Evolutionary conservation across 2,329 filamentous ascomycete species (phyloP), one percentile per base, ranked within the genome.

Genomic region (Fragosphaeria purpurea): DNA sequence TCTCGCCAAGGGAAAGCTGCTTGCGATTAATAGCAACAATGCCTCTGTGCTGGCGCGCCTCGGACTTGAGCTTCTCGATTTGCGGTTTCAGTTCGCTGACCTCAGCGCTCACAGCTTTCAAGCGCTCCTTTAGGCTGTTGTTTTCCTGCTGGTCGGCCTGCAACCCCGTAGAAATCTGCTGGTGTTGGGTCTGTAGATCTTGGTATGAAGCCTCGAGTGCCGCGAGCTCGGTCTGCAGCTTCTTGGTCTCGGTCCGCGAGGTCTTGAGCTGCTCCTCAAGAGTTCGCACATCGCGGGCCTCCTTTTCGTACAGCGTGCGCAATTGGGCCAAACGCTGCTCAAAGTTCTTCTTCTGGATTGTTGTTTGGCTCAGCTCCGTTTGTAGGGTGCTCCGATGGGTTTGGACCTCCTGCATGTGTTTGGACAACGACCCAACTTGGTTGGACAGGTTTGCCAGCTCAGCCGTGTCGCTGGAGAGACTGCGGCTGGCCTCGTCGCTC

Each of bases 1-100:
- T 80, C 66, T 98, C 93, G 51, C 85, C 88, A 1, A 90, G 96
- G 38, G 85, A 80, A 53, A 97, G 73, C 69, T 98, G 93, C 71
- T 98, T 98, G 75, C 94, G 97, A 71, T 96, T 96, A 70, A 98
- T 98, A 42, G 93, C 90, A 34, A 95, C 91, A 57, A 97, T 75
- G 13, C 93, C 93, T 70, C 95, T 97, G 63, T 97, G 90, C 66
- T 97, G 93, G 41, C 93, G 83, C 32, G 89, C 89, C 59, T 96
- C 89, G 10, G 85, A 88, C 65, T 86, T 89, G 60, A 95, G 76
- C 72, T 96, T 97, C 65, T 98, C 93, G 48, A 98, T 81, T 58
- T 91, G 84, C 35, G 90, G 89, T 66, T 89, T 94, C 41, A 97
- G 71, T 66, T 89, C 84, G 13, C 80, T 76, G 59, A 95, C 83